Base-by-base conservation (phyloP, 2,329 filamentous ascomycete genomes). In the Clarireedia monteithiana region DNA sequence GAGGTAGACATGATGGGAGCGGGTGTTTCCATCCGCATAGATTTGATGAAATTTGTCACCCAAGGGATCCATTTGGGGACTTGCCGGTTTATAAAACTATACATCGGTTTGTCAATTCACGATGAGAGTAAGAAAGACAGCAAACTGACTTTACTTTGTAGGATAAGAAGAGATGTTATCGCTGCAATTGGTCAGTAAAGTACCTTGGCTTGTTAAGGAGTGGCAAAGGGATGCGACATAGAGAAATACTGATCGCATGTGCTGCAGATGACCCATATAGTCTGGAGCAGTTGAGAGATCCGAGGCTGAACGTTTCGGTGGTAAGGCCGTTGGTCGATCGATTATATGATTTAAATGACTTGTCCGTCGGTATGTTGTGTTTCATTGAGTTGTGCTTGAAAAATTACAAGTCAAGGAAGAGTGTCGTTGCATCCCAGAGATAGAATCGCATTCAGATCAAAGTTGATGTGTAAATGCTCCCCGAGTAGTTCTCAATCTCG, bases 251-350 rank as follows among this genome's bases (percentile, higher is more conserved):
- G 45, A 44, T 34, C 48, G 17, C 14, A 44, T 50, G 26, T 48
- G 52, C 39, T 39, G 49, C 62, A 78, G 81, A 84, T 69, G 81
- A 84, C 68, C 80, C 81, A 24, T 84, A 84, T 66, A 89, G 83
- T 56, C 74, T 87, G 55, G 86, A 91, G 63, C 89, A 94, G 74
- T 75, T 95, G 60, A 82, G 85, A 65, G 87, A 90, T 68, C 85
- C 90, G 55, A 81, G 88, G 57, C 90, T 94, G 76, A 94, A 94
- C 68, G 47, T 66, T 20, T 61, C 86, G 1, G 85, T 94, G 46
- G 84, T 94, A 20, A 81, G 89, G 57, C 89, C 89, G 1, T 73
- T 94, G 26, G 88, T 94, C n/a, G 88, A 94, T 68, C 86, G 89
- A 68, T 79, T 92, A 7, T 94, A 90, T 68, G 84, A 88, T 64